phyloP scores from a whole-genome alignment of 2,329 filamentous ascomycete species.

The Fusarium virguliforme region DNA sequence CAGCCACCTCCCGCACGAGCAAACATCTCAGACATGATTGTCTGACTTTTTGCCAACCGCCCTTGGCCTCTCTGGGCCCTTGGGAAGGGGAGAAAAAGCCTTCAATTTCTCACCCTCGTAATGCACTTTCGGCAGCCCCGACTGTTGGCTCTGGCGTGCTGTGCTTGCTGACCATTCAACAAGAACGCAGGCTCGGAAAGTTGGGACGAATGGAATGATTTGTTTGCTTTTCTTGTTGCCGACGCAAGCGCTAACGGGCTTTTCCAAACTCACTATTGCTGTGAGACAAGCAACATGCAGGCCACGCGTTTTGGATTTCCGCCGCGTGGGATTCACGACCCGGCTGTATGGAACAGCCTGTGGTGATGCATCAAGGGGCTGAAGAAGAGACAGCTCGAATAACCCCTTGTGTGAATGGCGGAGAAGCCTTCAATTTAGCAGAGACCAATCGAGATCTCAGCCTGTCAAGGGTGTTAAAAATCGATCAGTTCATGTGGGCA shows the following conservation, averaged over 20 bases:
- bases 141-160: slow-evolving; percentile 1
- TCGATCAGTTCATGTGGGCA: slow-evolving; percentile 8
- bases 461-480: neutral
- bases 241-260: neutral
- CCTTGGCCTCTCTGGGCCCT: neutral
- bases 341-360: slow-evolving; percentile 9
- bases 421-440: slow-evolving; percentile 5
- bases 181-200: neutral
- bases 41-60: neutral
- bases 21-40: neutral
- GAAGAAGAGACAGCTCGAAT: slow-evolving; percentile 4
- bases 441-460: slow-evolving; percentile 16
- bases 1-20: slow-evolving; percentile 6
- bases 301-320: slow-evolving; percentile 7
- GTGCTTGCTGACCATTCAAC: neutral
- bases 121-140: neutral
- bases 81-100: neutral
- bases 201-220: slow-evolving; percentile 4
- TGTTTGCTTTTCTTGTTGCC: slow-evolving; percentile 9
- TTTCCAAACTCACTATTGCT: neutral
- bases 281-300: slow-evolving; percentile 1
- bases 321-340: slow-evolving; percentile 1
- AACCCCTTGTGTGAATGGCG: neutral
- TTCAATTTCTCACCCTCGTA: slow-evolving; percentile 2
- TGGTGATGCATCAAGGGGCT: slow-evolving; percentile 6